These are phyloP conservation scores for Nemania abortiva DNA, from an alignment of 2,329 filamentous ascomycete species.

Conservation along the genomic window DNA sequence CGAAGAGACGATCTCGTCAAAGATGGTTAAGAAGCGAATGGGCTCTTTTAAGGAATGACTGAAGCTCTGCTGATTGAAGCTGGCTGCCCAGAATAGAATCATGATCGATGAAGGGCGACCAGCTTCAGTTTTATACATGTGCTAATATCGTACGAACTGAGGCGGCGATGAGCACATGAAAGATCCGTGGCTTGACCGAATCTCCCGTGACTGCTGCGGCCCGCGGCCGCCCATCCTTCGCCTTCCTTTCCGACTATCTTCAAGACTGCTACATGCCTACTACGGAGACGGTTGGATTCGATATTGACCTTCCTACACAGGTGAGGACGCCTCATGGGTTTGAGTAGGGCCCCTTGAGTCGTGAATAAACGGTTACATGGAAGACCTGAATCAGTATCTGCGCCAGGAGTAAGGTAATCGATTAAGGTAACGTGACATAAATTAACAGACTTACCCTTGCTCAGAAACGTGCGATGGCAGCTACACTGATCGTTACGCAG, in stretches of 20 bases:
- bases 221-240: background rate
- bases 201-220: conserved; percentile 3
- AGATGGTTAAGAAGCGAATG: conserved; percentile 13
- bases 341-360: background rate
- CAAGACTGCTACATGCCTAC: background rate
- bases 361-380: background rate
- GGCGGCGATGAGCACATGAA: background rate
- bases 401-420: conserved; percentile 1
- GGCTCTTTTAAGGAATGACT: conserved; percentile 7
- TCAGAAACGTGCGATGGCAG: background rate
- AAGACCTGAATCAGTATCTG: background rate
- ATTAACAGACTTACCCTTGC: background rate
- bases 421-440: conserved; percentile 25
- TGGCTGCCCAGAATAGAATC: conserved; percentile 16
- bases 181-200: conserved; percentile 4
- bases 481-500: too few relatives aligned
- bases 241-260: conserved; percentile 19
- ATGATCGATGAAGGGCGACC: conserved; percentile 1
- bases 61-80: conserved; percentile 17
- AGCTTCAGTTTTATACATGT: conserved; percentile 21
- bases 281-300: background rate
- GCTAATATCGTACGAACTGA: background rate
- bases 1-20: conserved; percentile 22
- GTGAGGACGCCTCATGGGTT: background rate
- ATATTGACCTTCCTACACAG: conserved; percentile 15